Evolutionary conservation across 257 asterid genomes (phyloP), one percentile per base, ranked within the genome.

Genomic region (Nicotiana benthamiana): DNA sequence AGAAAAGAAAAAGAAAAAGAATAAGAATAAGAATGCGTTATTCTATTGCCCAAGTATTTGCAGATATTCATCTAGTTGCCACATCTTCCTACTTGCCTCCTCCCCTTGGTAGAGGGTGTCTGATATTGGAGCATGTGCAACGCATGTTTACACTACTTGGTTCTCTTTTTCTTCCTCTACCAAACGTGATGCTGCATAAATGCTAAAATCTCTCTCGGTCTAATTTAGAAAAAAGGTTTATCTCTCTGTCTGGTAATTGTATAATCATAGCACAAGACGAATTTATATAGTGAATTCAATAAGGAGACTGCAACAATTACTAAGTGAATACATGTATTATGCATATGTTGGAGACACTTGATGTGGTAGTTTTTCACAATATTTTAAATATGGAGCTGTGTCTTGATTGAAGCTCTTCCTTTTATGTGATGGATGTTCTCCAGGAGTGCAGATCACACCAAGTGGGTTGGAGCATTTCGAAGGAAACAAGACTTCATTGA

Each of bases 401-500:
- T 43, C 54, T 2, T 6, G 77, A 36, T 20, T 79, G 81, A 61
- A 66, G 46, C 40, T 63, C 82, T 24, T 40, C 32, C 77, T 46
- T 67, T 28, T 76, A 76, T 17, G 64, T 18, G 12, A 10, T 79
- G 82, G 60, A 18, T 62, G 30, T 62, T 75, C 53, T 84, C 85
- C 91, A 95, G 98, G 85, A 93, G 89, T 86, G 95, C 97, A 52
- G 99, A 95, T 83, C 98, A 95, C 84, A 92, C 97, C 48, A 92
- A 93, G 87, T 95, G 98, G 99, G 76, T 92, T 43, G 97, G 98
- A 64, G 84, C 91, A 62, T 95, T 93, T 90, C 90, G 87, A 75
- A 85, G 80, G 12, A 95, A 93, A 70, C 98, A 95, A 80, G 99
- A 95, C 84, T 95, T 95, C 83, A 74, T 93, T 28, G 97, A 95